These are phyloP conservation scores for Ceratobasidium sp. DNA, from an alignment of 1,284 basidiomycete genomes.

Conservation along the genomic window DNA sequence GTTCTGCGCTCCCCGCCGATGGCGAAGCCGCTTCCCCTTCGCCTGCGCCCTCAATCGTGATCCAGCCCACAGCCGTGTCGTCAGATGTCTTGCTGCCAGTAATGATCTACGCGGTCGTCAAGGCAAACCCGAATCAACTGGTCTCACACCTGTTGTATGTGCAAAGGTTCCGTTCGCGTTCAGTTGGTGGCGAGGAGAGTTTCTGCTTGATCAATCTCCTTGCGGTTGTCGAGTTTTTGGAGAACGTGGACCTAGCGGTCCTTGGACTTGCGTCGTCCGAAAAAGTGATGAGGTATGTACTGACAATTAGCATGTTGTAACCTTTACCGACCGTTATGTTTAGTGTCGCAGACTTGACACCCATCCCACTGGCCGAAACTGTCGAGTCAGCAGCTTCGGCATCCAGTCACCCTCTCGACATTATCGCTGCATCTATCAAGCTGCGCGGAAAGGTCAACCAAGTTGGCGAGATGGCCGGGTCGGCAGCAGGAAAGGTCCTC, in stretches of 20 bases:
- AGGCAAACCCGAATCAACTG: conserved; percentile 82
- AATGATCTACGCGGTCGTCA: conserved; percentile 90
- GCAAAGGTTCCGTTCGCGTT: conserved; percentile 77
- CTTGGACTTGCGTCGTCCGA: conserved; percentile 76
- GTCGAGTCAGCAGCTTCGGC: conserved; percentile 48
- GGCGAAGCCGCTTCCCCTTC: conserved; percentile 44
- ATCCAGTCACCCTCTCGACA: conserved; percentile 38
- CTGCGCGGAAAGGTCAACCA: conserved; percentile 78
- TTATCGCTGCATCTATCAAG: conserved; percentile 54
- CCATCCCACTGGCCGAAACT: conserved; percentile 66
- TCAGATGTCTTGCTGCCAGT: conserved; percentile 83
- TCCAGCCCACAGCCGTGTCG: conserved; percentile 61
- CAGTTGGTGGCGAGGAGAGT: conserved; percentile 79
- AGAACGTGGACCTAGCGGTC: conserved; percentile 85
- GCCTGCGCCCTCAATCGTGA: conserved; percentile 43
- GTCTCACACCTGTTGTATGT: conserved; percentile 87
- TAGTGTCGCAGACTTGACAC: conserved; percentile 76
- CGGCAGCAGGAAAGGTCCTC: conserved; percentile 79
- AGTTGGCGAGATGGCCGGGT: conserved; percentile 80
- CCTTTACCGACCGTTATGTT: background rate
- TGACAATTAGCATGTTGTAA: conserved; percentile 10
- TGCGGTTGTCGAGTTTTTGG: conserved; percentile 91
- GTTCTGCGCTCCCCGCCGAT: conserved; percentile 39
- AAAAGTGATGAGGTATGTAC: conserved; percentile 62
- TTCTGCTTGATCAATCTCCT: conserved; percentile 93